Evolutionary conservation across 768 basidiomycete genomes (phyloP).

Genomic region (Neoboletus magnificus): DNA sequence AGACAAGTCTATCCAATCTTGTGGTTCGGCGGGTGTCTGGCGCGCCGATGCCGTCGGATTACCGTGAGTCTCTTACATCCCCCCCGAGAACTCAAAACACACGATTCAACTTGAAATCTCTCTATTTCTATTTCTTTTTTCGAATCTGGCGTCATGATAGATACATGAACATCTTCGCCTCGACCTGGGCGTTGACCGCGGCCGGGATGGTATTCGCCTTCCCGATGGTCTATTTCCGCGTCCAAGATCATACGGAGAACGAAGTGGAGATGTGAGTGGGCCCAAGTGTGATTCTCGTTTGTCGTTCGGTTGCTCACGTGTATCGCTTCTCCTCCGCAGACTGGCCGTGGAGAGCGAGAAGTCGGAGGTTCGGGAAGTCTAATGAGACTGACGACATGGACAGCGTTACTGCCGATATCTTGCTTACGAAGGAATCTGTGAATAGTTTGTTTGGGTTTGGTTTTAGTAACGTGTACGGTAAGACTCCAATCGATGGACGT

Average conservation of each 20-base stretch:
- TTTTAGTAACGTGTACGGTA: background rate
- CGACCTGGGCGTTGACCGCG: constrained; percentile 67
- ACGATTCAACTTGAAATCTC: background rate
- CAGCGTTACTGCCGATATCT: background rate
- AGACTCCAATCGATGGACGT: background rate
- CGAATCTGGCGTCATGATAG: constrained; percentile 10
- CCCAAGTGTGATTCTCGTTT: too few species aligned
- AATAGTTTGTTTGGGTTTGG: background rate
- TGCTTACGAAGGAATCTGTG: background rate
- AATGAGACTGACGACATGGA: background rate
- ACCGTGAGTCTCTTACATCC: constrained; percentile 51
- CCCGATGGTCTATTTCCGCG: constrained; percentile 72
- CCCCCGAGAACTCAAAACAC: background rate
- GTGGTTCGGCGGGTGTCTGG: constrained; percentile 71
- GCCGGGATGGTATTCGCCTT: constrained; percentile 63
- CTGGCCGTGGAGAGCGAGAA: background rate
- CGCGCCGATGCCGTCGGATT: constrained; percentile 58
- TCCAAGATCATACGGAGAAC: constrained; percentile 52
- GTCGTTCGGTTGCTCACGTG: background rate
- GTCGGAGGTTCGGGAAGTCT: background rate
- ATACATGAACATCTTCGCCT: constrained; percentile 72
- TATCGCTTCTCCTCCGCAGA: background rate
- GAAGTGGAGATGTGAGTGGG: constrained; percentile 54
- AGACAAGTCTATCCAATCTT: constrained; percentile 77
- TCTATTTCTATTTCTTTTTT: background rate